phyloP scores from a whole-genome alignment of 2,329 filamentous ascomycete genomes.

The Onygenales sp. region DNA sequence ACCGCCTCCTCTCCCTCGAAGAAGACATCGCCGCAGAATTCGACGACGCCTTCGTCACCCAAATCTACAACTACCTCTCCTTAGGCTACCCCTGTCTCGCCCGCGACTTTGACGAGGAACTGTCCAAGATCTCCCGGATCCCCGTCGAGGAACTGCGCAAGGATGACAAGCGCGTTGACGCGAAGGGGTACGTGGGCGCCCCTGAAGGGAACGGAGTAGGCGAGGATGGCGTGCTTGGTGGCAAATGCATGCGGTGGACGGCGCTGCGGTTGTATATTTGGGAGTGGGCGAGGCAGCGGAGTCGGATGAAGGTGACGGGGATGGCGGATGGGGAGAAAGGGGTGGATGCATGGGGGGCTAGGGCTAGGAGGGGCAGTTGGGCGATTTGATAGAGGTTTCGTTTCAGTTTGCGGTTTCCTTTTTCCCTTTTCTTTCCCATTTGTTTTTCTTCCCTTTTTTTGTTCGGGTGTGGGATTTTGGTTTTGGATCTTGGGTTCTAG shows the following conservation, averaged over 20 bases:
- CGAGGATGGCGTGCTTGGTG: conserved; percentile 25
- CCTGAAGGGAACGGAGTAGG: conserved; percentile 14
- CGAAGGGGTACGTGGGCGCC: conserved; percentile 63
- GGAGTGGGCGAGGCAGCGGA: conserved; percentile 81
- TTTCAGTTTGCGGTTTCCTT: background rate
- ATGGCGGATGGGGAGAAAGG: conserved; percentile 48
- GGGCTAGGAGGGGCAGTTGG: conserved; percentile 54
- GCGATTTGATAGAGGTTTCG: conserved; percentile 42
- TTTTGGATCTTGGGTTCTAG: no score
- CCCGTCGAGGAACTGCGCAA: conserved; percentile 57
- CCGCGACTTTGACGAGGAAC: conserved; percentile 71
- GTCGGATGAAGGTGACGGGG: conserved; percentile 38
- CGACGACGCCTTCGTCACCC: conserved; percentile 75
- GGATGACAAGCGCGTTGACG: conserved; percentile 57
- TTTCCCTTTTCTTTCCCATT: background rate
- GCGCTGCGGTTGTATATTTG: conserved; percentile 74
- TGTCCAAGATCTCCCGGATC: conserved; percentile 70
- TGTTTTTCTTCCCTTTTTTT: background rate
- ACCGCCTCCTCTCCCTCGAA: conserved; percentile 5
- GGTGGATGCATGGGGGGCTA: conserved; percentile 58
- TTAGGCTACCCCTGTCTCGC: conserved; percentile 84
- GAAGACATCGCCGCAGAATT: conserved; percentile 54
- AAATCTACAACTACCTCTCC: conserved; percentile 95
- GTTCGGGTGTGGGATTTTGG: no score
- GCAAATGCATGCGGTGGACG: conserved; percentile 66